These are phyloP conservation scores for Exophiala sideris DNA, from an alignment of 2,329 filamentous ascomycete species.

Conservation along the genomic window DNA sequence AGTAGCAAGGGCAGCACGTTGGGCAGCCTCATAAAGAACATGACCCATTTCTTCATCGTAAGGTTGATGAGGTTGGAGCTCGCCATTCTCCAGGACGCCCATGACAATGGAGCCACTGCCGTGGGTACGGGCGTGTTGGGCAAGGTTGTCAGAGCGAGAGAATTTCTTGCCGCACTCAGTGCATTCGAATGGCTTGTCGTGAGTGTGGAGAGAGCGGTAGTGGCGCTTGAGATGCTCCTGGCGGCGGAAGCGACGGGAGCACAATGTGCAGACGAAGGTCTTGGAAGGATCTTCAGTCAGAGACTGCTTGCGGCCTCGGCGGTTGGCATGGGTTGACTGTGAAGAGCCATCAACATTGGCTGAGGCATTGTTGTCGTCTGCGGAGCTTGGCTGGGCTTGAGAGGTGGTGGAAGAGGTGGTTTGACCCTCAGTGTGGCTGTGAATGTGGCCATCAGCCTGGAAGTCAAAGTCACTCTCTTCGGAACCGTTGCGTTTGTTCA, in stretches of 20 bases:
- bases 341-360: slow-evolving; percentile 26
- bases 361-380: slow-evolving; percentile 44
- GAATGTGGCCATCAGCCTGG: slow-evolving; percentile 32
- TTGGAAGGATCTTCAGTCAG: slow-evolving; percentile 96
- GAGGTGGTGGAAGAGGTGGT: slow-evolving; percentile 37
- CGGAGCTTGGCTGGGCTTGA: slow-evolving; percentile 43
- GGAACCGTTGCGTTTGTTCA: slow-evolving; percentile 30
- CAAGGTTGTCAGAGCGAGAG: slow-evolving; percentile 93
- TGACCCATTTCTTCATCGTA: slow-evolving; percentile 68
- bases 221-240: slow-evolving; percentile 99
- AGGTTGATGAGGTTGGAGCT: slow-evolving; percentile 45
- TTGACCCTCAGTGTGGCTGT: slow-evolving; percentile 44
- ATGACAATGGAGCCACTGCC: slow-evolving; percentile 86
- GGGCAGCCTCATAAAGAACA: slow-evolving; percentile 76
- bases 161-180: slow-evolving; percentile 99
- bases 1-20: slow-evolving; percentile 64
- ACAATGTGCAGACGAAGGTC: slow-evolving; percentile 95
- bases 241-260: slow-evolving; percentile 93
- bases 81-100: slow-evolving; percentile 74
- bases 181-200: slow-evolving; percentile 98
- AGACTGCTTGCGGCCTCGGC: slow-evolving; percentile 96
- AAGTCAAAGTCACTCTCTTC: slow-evolving; percentile 34
- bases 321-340: slow-evolving; percentile 62
- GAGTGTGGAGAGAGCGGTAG: slow-evolving; percentile 95
- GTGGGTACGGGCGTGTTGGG: slow-evolving; percentile 92